Evolutionary conservation across 1,284 basidiomycete species (phyloP).

Genomic region (Schizophyllum commune): DNA sequence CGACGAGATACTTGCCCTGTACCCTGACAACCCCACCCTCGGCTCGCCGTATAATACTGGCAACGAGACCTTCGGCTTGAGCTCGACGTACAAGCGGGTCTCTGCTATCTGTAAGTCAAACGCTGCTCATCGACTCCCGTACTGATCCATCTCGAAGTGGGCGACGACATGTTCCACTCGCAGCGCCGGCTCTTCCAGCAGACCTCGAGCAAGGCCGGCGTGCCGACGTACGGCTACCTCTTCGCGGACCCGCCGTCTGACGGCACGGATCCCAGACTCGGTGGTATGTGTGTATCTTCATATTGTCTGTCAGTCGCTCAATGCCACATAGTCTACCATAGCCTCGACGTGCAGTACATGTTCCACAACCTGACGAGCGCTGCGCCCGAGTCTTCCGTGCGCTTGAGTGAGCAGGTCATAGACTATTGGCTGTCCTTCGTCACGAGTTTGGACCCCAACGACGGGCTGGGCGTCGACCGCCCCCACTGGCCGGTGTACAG

Average conservation of each 20-base stretch:
- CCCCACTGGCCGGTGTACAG: constrained; percentile 21
- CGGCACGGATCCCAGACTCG: constrained; percentile 7
- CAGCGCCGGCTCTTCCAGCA: constrained; percentile 34
- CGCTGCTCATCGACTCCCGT: constrained; percentile 15
- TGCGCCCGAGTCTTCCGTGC: constrained; percentile 7
- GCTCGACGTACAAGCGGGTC: constrained; percentile 33
- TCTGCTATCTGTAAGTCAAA: constrained; percentile 31
- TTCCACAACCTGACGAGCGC: constrained; percentile 14
- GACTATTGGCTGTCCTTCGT: constrained; percentile 24
- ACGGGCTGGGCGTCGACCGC: constrained; percentile 10
- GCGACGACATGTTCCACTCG: constrained; percentile 35
- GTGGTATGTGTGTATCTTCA: constrained; percentile 9
- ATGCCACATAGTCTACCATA: neutral
- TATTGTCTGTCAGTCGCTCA: neutral
- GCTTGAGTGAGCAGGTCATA: constrained; percentile 14
- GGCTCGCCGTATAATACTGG: constrained; percentile 46
- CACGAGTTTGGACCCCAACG: constrained; percentile 18
- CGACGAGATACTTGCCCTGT: constrained; percentile 31
- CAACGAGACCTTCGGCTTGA: constrained; percentile 40
- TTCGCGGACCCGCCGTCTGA: constrained; percentile 34
- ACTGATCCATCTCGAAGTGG: constrained; percentile 18
- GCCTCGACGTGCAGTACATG: constrained; percentile 5
- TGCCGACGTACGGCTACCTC: constrained; percentile 38
- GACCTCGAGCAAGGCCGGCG: constrained; percentile 27
- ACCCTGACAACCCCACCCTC: constrained; percentile 38